Base-by-base conservation (phyloP, 2,329 filamentous ascomycete species). In the Alternaria viburni region DNA sequence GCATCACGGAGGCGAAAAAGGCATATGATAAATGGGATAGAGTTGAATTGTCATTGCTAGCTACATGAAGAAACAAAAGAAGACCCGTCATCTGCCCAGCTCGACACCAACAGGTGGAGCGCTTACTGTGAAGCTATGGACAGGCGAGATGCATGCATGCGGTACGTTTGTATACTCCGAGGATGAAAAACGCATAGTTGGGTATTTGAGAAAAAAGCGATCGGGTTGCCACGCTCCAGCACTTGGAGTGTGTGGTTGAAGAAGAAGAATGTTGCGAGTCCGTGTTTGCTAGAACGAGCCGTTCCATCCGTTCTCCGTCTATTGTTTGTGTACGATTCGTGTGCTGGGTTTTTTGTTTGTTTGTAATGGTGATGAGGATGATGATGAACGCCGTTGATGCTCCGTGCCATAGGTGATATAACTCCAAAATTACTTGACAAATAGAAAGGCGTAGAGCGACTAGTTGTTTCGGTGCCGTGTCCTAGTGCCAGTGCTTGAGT, bases 301-400 rank as follows among this genome's bases (percentile, higher is more conserved):
- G 19, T 51, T 50, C 26, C 28, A 61, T 36, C 30, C 43, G 56
- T 55, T 41, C 45, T 55, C 17, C 43, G 47, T 54, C 36, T 45
- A 45, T 59, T 45, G 36, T 59, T 46, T 54, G 60, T 55, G 54
- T 51, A 25, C 46, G 32, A 47, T 32, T 19, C 43, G 41, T 21
- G 46, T 61, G 61, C 19, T 62, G 17, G 45, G 0, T 3, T 46
- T 59, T 61, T 55, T 41, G 32, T 61, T 26, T 57, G 25, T 44
- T 52, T 62, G 41, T 70, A 64, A 71, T 72, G 69, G 72, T 71
- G 30, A 23, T 41, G 59, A 58, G 49, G 19, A 76, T 41, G 59
- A 76, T 41, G 59, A 54, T 54, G 19, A 76, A 77, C 73, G 74
- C 76, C 77, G 67, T 70, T 69, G 57, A 77, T 79, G 75, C 75